phyloP scores from a whole-genome alignment of 2,329 filamentous ascomycete species.

The Graphiopsis chlorocephala region DNA sequence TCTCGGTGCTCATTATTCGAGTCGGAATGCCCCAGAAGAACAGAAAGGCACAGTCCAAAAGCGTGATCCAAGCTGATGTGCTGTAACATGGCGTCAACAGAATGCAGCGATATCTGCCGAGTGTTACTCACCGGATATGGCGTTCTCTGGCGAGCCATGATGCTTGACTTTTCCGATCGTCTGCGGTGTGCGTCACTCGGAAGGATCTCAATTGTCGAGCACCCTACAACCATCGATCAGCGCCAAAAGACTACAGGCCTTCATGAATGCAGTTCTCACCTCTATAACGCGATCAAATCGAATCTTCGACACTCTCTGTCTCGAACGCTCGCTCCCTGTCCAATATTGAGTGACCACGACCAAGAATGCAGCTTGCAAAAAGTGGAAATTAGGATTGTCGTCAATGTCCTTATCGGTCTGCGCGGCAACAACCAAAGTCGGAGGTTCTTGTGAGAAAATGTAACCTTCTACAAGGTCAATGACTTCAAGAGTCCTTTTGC shows the following conservation, averaged over 20 bases:
- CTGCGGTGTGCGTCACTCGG: slow-evolving; percentile 12
- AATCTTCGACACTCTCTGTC: background rate
- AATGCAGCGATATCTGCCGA: background rate
- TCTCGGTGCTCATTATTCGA: slow-evolving; percentile 15
- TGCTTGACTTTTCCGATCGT: slow-evolving; percentile 15
- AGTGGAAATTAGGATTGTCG: background rate
- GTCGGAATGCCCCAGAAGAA: slow-evolving; percentile 19
- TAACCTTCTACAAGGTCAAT: background rate
- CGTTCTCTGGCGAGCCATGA: slow-evolving; percentile 18
- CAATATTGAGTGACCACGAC: background rate
- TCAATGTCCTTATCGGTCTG: background rate
- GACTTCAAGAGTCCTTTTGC: slow-evolving; percentile 1
- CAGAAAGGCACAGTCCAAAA: slow-evolving; percentile 20
- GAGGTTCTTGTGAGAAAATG: background rate
- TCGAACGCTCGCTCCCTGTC: background rate
- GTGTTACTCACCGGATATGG: slow-evolving; percentile 14
- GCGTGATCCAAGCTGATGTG: slow-evolving; percentile 11
- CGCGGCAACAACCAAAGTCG: background rate
- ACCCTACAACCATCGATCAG: background rate
- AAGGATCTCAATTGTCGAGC: slow-evolving; percentile 6
- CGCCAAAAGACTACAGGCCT: background rate
- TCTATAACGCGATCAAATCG: background rate
- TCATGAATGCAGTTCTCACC: background rate
- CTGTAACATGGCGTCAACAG: background rate
- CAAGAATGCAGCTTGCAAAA: background rate